phyloP scores from a whole-genome alignment of 129 eudicot species.

The Pseudognaphalium luteoalbum region DNA sequence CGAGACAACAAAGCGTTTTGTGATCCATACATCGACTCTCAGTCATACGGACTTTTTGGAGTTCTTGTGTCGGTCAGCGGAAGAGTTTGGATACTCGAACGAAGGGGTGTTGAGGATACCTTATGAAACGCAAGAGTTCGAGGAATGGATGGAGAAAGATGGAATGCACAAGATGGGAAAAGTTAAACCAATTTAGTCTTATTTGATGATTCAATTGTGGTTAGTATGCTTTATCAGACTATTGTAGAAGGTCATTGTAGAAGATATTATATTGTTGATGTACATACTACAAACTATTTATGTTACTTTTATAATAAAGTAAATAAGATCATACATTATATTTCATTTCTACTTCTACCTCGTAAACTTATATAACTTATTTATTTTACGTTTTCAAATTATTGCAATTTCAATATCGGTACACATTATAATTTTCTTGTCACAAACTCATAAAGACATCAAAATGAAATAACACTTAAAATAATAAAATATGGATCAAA shows the following conservation, averaged over 20 bases:
- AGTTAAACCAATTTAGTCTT: constrained; percentile 28
- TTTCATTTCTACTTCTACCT: too few relatives aligned
- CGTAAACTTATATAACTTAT: too few relatives aligned
- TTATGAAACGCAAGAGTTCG: constrained; percentile 45
- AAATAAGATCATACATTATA: too few relatives aligned
- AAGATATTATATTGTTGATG: neutral
- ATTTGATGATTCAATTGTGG: neutral
- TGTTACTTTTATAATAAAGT: too few relatives aligned
- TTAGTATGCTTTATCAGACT: neutral
- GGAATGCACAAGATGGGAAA: constrained; percentile 32
- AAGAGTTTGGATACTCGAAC: constrained; percentile 54
- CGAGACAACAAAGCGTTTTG: constrained; percentile 39
- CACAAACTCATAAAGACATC: too few relatives aligned
- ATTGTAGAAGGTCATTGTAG: neutral
- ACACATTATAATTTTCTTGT: too few relatives aligned
- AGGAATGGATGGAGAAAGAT: constrained; percentile 50
- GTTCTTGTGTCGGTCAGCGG: constrained; percentile 48
- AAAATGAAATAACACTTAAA: too few relatives aligned
- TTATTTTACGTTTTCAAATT: too few relatives aligned
- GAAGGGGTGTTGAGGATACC: constrained; percentile 55
- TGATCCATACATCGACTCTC: constrained; percentile 48
- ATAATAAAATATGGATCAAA: too few relatives aligned
- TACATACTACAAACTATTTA: neutral
- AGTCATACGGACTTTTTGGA: constrained; percentile 44
- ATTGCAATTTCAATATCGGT: too few relatives aligned